Base-by-base conservation (phyloP, 257 asterid genomes). In the Catharanthus roseus region DNA sequence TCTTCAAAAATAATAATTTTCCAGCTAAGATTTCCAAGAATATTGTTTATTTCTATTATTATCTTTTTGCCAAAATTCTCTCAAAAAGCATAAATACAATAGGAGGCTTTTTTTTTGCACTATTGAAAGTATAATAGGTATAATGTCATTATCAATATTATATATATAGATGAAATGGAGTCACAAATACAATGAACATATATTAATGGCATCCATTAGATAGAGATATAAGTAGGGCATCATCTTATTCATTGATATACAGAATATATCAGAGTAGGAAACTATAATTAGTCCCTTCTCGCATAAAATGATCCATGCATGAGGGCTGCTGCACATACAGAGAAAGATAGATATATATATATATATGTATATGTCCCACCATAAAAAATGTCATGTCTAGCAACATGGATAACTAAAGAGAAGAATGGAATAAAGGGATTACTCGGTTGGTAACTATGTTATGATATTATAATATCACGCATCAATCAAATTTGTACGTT, bases 191-290 rank as follows among this genome's bases (percentile, higher is more conserved):
- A 53, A 23, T 65, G 72, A 6, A 71, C 71, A 28, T 45, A 55
- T 55, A 65, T 69, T 64, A 76, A 68, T 71, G 69, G 57, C 55
- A 61, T 50, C 70, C 55, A 68, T 61, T 45, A 55, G 72, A 73
- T 41, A 21, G 67, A 42, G 67, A 42, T 64, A 53, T 71, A 15
- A 21, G 68, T 72, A 61, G 62, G 69, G 69, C 62, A 72, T 45
- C 62, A 72, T 45, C 69, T 71, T 61, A 45, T 60, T 58, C 58
- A 71, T 71, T 18, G 56, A 42, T 38, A 41, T 73, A 51, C 45
- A 72, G 65, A 63, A 62, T 45, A 61, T 38, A 56, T 70, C 67
- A 8, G 44, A 9, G 9, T 41, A 11, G 63, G 31, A 68, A 33
- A 36, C 50, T 44, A 23, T 29, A 24, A 36, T 39, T 38, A 69